Percentiles rank a stretch among this genome's conserved stretches.
Conservation (phyloP, 2,329 filamentous ascomycete species). For the Epichloe gansuensis region DNA sequence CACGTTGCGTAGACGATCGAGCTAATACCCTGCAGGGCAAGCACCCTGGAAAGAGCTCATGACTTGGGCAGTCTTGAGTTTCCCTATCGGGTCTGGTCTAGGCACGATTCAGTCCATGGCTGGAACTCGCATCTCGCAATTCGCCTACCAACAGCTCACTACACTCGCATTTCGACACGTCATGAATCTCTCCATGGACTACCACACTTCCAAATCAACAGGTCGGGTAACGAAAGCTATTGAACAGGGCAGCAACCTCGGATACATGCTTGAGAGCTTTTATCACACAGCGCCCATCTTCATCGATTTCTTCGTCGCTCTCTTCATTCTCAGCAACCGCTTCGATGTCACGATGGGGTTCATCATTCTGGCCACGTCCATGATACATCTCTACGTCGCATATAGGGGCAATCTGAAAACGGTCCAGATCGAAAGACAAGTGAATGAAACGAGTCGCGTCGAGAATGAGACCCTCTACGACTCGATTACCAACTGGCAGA, state of each 20-base stretch:
- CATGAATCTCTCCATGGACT: conserved; percentile 54
- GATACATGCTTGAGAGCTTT: conserved; percentile 42
- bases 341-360: conserved; percentile 26
- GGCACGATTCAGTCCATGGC: conserved; percentile 8
- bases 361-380: conserved; percentile 10
- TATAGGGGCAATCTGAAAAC: conserved; percentile 8
- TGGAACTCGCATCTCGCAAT: conserved; percentile 13
- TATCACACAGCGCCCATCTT: conserved; percentile 10
- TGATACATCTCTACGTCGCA: conserved; percentile 9
- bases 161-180: conserved; percentile 49
- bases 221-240: conserved; percentile 49
- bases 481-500: conserved; percentile 32
- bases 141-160: conserved; percentile 35
- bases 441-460: conserved; percentile 7
- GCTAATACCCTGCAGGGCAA: background rate
- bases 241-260: conserved; percentile 45
- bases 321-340: conserved; percentile 44
- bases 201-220: conserved; percentile 50
- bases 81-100: conserved; percentile 4
- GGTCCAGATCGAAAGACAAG: conserved; percentile 6
- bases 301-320: conserved; percentile 29
- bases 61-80: conserved; percentile 8
- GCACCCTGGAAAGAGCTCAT: conserved; percentile 7
- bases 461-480: conserved; percentile 11
- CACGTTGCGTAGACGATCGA: background rate